Base-by-base conservation (phyloP, 345 rosid species). In the Arabis hirsuta region DNA sequence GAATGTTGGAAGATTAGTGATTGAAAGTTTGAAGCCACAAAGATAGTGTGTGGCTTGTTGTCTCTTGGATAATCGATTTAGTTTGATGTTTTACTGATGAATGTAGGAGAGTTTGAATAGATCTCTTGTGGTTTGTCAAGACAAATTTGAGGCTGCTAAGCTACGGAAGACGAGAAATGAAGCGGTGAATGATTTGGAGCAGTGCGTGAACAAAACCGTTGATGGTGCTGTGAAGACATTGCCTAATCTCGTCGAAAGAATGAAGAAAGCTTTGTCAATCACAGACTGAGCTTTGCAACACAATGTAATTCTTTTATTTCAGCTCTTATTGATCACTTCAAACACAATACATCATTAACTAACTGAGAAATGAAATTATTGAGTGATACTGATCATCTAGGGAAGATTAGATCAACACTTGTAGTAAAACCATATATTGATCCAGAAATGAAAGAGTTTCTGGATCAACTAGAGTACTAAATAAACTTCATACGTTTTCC, bases 51-150 rank as follows among this genome's bases (percentile, higher is more conserved):
- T 72, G 26, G 14, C 3, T 38, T 27, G 50, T 73, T 39, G 59
- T 38, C 10, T 58, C 48, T 10, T 57, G 6, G 41, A 26, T 10
- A 27, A 39, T 12, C 24, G 9, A 10, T 10, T 39, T 39, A 8
- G 52, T 34, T 65, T 39, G 20, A 3, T 31, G 36, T 9, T 31
- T 20, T 4, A 39, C 0, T 66, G 73, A 55, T 76, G 52, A 12
- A 55, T 82, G 76, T 80, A 94, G 97, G 96, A 94, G 79, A 88
- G 87, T 74, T 65, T 94, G 81, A 89, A 84, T 68, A 81, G 96
- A 65, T 84, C 98, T 65, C 69, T 94, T 16, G 84, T 84, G 84
- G 98, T 86, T 69, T 94, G 96, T 87, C 95, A 88, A 79, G 96
- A 91, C 71, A 94, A 82, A 62, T 89, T 86, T 51, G 96, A 94